Evolutionary conservation across 2,329 filamentous ascomycete species (phyloP), one percentile per base, ranked within the genome.

Genomic region (Fusarium pseudograminearum): DNA sequence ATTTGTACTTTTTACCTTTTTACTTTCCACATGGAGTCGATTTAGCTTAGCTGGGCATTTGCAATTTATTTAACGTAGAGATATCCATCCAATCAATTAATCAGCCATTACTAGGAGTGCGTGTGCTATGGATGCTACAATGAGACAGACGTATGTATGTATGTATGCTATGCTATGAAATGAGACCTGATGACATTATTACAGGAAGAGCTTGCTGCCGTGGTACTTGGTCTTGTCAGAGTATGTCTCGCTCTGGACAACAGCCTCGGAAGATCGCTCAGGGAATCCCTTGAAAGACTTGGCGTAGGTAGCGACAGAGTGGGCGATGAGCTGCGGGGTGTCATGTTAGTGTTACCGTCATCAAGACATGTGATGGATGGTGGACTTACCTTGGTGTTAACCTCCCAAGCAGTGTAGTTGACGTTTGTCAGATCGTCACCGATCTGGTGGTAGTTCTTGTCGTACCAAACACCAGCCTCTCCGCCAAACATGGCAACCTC

Each of bases 401-500:
- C 67, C 71, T 87, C 83, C 87, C 87, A 90, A 3, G 88, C 87
- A 4, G 85, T 87, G 65, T 85, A 71, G 76, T 89, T 86, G 63
- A 90, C 78, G 68, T 90, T 90, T 72, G 73, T 73, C 28, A 88
- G 76, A 61, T 87, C 84, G 67, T 91, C 89, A 67, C 88, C 89
- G 26, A 90, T 80, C 76, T 89, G 83, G 75, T 91, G 86, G 74
- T 90, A 89, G 81, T 86, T 87, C 40, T 83, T 81, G 73, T 90
- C 85, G 67, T 86, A 86, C 82, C 85, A 85, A 28, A 84, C 80
- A 22, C 87, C 91, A 2, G 88, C 90, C 65, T 84, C 82, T 38
- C 92, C 92, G n/a, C 92, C 92, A 76, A 93, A 95, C 79, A 88
- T 80, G 41, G 80, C 82, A 4, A 80, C 86, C 76, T 94, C 90